Percentiles rank a stretch among this genome's conserved stretches.
Evolutionary conservation across 352 stramenopile species (phyloP).

Genomic region (Thalassiosira exigua): DNA sequence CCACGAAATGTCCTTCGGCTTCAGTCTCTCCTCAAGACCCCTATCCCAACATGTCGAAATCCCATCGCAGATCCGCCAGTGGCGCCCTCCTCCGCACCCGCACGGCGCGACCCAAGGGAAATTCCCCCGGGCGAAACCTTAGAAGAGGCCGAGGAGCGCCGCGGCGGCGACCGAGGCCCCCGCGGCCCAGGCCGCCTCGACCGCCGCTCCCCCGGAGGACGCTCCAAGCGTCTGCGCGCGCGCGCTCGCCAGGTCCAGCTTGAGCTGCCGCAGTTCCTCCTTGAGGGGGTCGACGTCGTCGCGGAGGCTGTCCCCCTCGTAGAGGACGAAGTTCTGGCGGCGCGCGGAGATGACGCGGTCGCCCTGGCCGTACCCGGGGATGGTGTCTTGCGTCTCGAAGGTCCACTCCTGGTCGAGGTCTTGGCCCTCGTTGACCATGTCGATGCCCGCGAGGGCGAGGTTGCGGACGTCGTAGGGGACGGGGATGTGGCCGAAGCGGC

Average conservation of each 20-base stretch:
- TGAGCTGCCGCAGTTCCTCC: constrained; percentile 40
- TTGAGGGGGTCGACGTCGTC: constrained; percentile 43
- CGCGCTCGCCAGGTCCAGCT: not conserved
- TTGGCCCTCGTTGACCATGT: constrained; percentile 40
- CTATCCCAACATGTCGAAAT: not conserved
- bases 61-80: not conserved
- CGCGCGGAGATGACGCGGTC: constrained; percentile 76
- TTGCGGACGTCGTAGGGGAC: constrained; percentile 44
- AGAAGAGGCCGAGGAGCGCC: constrained; percentile 20
- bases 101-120: not conserved
- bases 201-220: not conserved
- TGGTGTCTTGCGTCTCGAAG: constrained; percentile 33
- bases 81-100: not conserved
- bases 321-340: constrained; percentile 60
- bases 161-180: not conserved
- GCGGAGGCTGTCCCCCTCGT: constrained; percentile 50
- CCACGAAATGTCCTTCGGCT: not conserved
- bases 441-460: constrained; percentile 50
- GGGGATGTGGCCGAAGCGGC: constrained; percentile 60
- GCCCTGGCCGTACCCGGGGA: constrained; percentile 52
- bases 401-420: constrained; percentile 17
- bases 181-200: not conserved
- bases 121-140: constrained; percentile 10
- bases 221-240: not conserved
- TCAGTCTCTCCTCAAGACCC: constrained; percentile 50